Evolutionary conservation across 352 stramenopile species (phyloP), one percentile per base, ranked within the genome.

Genomic region (Blastocystis sp.): DNA sequence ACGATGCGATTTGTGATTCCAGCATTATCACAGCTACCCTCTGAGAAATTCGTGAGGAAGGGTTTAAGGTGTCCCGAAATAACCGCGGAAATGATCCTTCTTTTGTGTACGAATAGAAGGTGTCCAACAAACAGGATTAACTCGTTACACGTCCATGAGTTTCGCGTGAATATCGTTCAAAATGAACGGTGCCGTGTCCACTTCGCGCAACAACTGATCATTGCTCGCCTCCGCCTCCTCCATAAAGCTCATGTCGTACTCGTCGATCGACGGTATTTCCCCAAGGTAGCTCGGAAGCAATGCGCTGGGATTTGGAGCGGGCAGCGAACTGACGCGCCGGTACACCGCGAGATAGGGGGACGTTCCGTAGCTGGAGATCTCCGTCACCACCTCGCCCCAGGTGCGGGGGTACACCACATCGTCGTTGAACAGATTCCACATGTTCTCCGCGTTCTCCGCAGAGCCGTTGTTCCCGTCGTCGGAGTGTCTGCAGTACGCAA

Each of bases 351-450:
- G 69, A 9, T 38, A 68, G 3, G 74, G 74, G 66, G 54, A 84
- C 3, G 48, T 48, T 48, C 74, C 74, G 66, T 84, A 84, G 21
- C 66, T 59, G 28, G 19, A 66, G 14, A 84, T 54, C 28, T 84
- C 74, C 21, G 9, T 57, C 28, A 57, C n/a, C 9, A 84, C 54
- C n/a, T 84, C 74, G 10, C 54, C 60, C 74, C 74, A 84, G 11
- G 34, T 40, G 40, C 34, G 38, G 6, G 54, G 54, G 43, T 69
- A 68, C 10, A 84, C 57, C 7, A 38, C 48, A 10, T 84, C 74
- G 45, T 84, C 74, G 48, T 84, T 84, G 45, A 69, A 84, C 34
- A 84, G 24, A 34, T 69, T 48, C 74, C 74, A 84, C 54, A 7
- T n/a, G 66, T 84, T 84, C 2, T n/a, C 54, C 17, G 21, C 14